Base-by-base conservation (phyloP, 164 flowering plant species). In the Stephania japonica region DNA sequence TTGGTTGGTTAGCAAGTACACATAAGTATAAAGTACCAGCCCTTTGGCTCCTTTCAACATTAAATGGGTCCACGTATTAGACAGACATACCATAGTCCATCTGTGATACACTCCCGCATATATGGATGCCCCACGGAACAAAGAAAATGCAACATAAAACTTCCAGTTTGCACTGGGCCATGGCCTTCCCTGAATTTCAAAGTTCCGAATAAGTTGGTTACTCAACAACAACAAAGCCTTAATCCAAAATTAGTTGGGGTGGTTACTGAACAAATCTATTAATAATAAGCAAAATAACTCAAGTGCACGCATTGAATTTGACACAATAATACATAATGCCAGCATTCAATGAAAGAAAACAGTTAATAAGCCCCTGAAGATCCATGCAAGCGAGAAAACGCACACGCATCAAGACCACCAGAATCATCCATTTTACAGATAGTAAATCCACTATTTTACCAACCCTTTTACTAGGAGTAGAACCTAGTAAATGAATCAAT, bases 111-210 rank as follows among this genome's bases (percentile, higher is more conserved):
- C 81, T 68, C 93, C 95, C 43, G 89, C 86, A 75, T 62, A 83
- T 72, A 90, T 92, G 61, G 93, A 83, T 76, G 90, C 97, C 61
- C 75, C 88, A 56, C 95, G 95, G 72, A 90, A 90, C 85, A 90
- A 56, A 64, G 92, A 84, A 72, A 93, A 90, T 49, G 97, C 91
- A 81, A 95, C 66, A 75, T 93, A 93, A 79, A 95, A 95, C 78
- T 89, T 95, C 99, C 99, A 95, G 18, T 83, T 80, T 14, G 85
- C 77, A 61, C 49, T 83, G 27, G 98, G 99, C 98, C 98, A 95
- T 69, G 89, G 89, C 80, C 84, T 90, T 77, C 90, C 90, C 99
- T 95, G 72, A 41, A 85, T 69, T 77, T 65, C 71, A 78, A 79
- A 42, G 14, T 64, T 64, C 72, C 70, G 50, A 7, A 21, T 27